Base-by-base conservation (phyloP, 495 filamentous ascomycete genomes). In the Xylaria curta region DNA sequence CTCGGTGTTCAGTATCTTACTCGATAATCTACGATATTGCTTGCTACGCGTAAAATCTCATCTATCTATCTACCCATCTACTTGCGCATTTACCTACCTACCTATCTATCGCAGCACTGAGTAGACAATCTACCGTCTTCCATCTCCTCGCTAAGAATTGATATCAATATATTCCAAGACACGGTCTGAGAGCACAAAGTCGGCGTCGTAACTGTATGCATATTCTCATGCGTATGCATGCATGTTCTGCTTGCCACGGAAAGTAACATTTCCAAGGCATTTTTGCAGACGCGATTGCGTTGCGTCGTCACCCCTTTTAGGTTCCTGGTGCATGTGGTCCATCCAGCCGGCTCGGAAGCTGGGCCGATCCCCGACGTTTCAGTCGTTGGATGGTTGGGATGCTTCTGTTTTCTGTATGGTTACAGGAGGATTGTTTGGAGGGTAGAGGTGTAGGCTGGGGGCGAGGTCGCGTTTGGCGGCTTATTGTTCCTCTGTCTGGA, bases 311-410 rank as follows among this genome's bases (percentile, higher is more conserved):
- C 54, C 36, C 36, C 19, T 13, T 21, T 21, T 15, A 21, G 38
- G 38, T 38, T 62, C 38, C 21, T 3, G n/a, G 9, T 12, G 19
- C 19, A 24, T 51, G 19, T 49, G 15, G 17, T 36, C 33, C 19
- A 61, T 36, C 58, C 7, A 36, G 28, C 33, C 58, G 31, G 58
- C 31, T 60, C 58, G 33, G 58, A 60, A n/a, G 58, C 17, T 60
- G 28, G 9, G 58, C 58, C 58, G 33, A 38, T 12, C 33, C 15
- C 58, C 58, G 58, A 60, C 10, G 17, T 38, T 21, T 10, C 31
- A 19, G 3, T 38, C 12, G 7, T 1, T 58, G 54, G 26, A 33
- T 58, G 54, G 21, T 10, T 49, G 47, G 6, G n/a, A 49, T 49
- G 19, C n/a, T 7, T 8, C 21, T n/a, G 1, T 4, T 53, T 1